These are phyloP conservation scores for Termitomyces bulborhizus DNA, from an alignment of 768 basidiomycete genomes.

Conservation along the genomic window DNA sequence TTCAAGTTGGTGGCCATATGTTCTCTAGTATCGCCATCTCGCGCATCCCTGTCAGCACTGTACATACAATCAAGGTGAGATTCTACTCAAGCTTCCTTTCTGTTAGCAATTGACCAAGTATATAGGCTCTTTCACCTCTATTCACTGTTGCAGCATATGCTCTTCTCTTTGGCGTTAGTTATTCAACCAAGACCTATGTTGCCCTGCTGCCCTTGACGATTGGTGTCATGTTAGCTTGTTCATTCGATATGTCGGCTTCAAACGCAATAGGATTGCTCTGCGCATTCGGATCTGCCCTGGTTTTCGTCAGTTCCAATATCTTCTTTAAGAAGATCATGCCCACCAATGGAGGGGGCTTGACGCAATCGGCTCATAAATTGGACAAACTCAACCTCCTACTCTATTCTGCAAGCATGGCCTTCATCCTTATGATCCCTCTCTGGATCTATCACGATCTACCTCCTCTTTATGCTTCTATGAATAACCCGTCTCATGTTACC, in stretches of 20 bases:
- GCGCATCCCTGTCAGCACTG: slow-evolving; percentile 92
- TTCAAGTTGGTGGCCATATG: slow-evolving; percentile 97
- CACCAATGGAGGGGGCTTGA: slow-evolving; percentile 35
- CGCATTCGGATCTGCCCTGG: slow-evolving; percentile 93
- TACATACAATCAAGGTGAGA: slow-evolving; percentile 96
- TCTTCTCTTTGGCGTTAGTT: slow-evolving; percentile 87
- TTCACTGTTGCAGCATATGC: slow-evolving; percentile 98
- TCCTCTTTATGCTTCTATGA: slow-evolving; percentile 44
- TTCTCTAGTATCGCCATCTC: slow-evolving; percentile 98
- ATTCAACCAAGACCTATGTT: slow-evolving; percentile 85
- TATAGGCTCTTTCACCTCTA: slow-evolving; percentile 88
- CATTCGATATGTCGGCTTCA: slow-evolving; percentile 86
- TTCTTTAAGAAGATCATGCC: slow-evolving; percentile 99
- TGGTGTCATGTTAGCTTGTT: slow-evolving; percentile 97
- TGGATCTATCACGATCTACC: slow-evolving; percentile 90
- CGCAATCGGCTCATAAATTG: slow-evolving; percentile 60
- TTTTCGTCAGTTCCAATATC: slow-evolving; percentile 98
- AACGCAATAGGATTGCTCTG: slow-evolving; percentile 85
- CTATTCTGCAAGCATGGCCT: slow-evolving; percentile 92
- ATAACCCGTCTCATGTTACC: slow-evolving; percentile 32
- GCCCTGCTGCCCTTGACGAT: slow-evolving; percentile 92
- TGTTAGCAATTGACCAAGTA: neutral
- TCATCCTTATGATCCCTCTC: slow-evolving; percentile 92
- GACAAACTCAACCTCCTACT: slow-evolving; percentile 96
- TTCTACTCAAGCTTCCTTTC: neutral